phyloP scores from a whole-genome alignment of 192 early-diverging fungal genomes.

The Coemansia sp. region DNA sequence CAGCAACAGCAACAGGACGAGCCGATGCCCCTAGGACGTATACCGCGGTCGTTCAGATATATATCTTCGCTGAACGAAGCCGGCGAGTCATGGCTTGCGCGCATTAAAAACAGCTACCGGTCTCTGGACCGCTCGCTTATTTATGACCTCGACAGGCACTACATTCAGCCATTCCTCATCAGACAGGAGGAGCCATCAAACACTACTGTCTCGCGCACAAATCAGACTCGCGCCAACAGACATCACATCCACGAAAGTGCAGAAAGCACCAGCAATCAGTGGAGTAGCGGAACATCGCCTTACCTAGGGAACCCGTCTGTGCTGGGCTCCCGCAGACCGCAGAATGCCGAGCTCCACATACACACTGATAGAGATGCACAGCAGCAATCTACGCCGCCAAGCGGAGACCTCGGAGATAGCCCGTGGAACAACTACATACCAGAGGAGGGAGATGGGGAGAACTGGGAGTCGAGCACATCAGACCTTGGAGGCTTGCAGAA shows the following conservation, averaged over 20 bases:
- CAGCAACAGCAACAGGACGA: slow-evolving; percentile 4
- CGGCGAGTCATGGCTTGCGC: slow-evolving; percentile 34
- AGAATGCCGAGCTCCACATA: background rate
- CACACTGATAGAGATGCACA: background rate
- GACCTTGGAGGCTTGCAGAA: slow-evolving; percentile 16
- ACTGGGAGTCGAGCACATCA: slow-evolving; percentile 33
- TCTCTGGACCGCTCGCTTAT: slow-evolving; percentile 49
- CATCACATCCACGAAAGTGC: background rate
- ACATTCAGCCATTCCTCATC: slow-evolving; percentile 44
- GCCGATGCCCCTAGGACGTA: slow-evolving; percentile 16
- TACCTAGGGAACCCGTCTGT: background rate
- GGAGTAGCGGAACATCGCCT: slow-evolving; percentile 3
- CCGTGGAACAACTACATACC: slow-evolving; percentile 22
- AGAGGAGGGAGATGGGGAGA: slow-evolving; percentile 14
- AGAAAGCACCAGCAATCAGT: slow-evolving; percentile 6
- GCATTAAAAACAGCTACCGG: slow-evolving; percentile 43
- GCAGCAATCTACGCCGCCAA: background rate
- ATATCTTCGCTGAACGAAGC: slow-evolving; percentile 41
- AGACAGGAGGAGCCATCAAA: slow-evolving; percentile 13
- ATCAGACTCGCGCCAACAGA: background rate
- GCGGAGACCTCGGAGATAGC: background rate
- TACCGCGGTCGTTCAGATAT: slow-evolving; percentile 21
- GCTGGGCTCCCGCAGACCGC: background rate
- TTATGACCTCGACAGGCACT: slow-evolving; percentile 44
- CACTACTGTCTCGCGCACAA: background rate